Conservation (phyloP, 208 protist genomes). For the Blechomonas ayalai region DNA sequence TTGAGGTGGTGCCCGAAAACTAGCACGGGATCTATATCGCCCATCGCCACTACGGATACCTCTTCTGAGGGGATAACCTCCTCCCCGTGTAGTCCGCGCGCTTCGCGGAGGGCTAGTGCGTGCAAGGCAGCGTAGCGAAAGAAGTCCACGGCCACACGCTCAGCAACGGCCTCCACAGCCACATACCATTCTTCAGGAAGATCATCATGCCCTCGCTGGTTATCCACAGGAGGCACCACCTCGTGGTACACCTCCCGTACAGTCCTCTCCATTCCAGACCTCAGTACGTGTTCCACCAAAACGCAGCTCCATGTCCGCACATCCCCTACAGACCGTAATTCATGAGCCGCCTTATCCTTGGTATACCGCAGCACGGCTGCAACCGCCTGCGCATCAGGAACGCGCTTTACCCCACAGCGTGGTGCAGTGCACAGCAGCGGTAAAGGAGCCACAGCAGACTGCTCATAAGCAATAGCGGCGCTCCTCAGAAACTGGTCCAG, state of each 20-base stretch:
- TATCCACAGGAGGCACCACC: not conserved
- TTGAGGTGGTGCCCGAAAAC: slow-evolving; percentile 11
- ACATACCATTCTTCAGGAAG: slow-evolving; percentile 31
- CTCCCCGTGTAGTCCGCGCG: slow-evolving; percentile 10
- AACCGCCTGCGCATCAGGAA: too few species aligned
- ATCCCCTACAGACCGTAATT: slow-evolving; percentile 2
- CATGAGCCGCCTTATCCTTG: slow-evolving; percentile 3
- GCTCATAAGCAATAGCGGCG: too few species aligned
- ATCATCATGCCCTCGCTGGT: not conserved
- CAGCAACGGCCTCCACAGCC: slow-evolving; percentile 33
- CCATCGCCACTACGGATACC: not conserved
- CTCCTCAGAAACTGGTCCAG: too few species aligned
- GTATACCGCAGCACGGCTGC: slow-evolving; percentile 8
- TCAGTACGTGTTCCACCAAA: not conserved
- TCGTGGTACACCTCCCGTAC: too few species aligned
- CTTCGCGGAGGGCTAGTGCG: slow-evolving; percentile 11
- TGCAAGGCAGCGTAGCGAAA: slow-evolving; percentile 9
- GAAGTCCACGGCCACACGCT: slow-evolving; percentile 35
- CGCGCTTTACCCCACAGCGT: too few species aligned
- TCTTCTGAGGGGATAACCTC: slow-evolving; percentile 11
- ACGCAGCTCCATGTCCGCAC: not conserved
- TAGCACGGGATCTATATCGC: slow-evolving; percentile 1
- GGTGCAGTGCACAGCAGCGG: too few species aligned
- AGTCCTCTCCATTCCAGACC: not conserved
- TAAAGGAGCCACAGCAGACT: too few species aligned